Conservation (phyloP, 306 rosid genomes). For the Inga oerstediana region DNA sequence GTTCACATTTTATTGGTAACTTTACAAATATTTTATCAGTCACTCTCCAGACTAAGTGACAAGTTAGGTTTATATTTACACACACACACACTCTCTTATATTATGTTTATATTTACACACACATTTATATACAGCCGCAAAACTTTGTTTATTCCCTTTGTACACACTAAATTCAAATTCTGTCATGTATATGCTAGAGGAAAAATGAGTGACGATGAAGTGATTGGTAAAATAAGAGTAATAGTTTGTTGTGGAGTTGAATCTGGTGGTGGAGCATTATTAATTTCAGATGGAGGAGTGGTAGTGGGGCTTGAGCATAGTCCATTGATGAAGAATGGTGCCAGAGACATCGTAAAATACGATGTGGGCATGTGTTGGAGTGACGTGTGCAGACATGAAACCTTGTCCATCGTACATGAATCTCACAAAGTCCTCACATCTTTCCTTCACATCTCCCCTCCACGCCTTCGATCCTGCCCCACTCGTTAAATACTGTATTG, state of each 20-base stretch:
- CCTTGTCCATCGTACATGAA: constrained; percentile 54
- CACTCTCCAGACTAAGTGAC: neutral
- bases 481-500: constrained; percentile 43
- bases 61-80: neutral
- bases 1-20: too few relatives aligned
- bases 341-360: constrained; percentile 36
- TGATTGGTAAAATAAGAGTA: too few relatives aligned
- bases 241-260: too few relatives aligned
- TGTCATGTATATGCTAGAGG: too few relatives aligned
- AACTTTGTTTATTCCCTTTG: neutral
- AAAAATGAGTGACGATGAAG: too few relatives aligned
- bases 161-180: too few relatives aligned
- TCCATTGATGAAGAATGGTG: neutral
- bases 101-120: too few relatives aligned
- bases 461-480: constrained; percentile 55
- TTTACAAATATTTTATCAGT: neutral
- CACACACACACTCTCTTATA: too few relatives aligned
- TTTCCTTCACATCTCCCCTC: constrained; percentile 45
- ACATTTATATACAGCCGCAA: neutral
- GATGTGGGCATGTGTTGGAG: neutral
- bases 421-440: constrained; percentile 7
- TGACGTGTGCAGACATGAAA: constrained; percentile 45
- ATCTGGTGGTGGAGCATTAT: too few relatives aligned
- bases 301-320: neutral
- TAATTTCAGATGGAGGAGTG: neutral